phyloP scores from a whole-genome alignment of 768 basidiomycete genomes.

The Tricholoma sp. region DNA sequence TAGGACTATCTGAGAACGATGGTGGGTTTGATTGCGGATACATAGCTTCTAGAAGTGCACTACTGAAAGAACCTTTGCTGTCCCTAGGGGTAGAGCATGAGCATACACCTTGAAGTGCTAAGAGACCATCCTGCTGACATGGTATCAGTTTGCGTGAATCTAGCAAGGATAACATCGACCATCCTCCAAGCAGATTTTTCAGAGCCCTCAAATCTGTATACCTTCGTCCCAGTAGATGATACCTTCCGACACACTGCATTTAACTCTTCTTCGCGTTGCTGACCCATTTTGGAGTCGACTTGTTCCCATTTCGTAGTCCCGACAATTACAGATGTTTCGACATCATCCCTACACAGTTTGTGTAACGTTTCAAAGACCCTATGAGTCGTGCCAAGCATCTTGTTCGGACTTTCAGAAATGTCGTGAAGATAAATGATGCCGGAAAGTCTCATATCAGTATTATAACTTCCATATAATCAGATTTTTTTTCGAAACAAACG shows the following conservation, averaged over 20 bases:
- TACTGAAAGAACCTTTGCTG: too few species aligned
- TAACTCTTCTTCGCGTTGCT: constrained; percentile 1
- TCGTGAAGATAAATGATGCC: constrained; percentile 9
- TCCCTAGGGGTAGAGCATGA: too few species aligned
- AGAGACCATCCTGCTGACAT: too few species aligned
- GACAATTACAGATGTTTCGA: constrained; percentile 1
- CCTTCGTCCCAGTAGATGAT: constrained; percentile 1
- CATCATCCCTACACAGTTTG: constrained; percentile 1
- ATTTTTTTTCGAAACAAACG: neutral
- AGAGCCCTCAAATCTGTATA: neutral
- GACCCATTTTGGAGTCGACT: neutral
- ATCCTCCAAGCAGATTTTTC: constrained; percentile 1
- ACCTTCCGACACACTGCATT: neutral
- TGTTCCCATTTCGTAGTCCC: constrained; percentile 6
- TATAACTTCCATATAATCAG: constrained; percentile 2
- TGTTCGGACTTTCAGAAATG: neutral
- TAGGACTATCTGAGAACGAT: too few species aligned
- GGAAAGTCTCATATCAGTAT: neutral
- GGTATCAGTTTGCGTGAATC: neutral
- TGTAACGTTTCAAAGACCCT: constrained; percentile 1
- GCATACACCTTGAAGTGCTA: too few species aligned
- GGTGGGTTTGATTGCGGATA: too few species aligned
- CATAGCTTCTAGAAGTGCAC: too few species aligned
- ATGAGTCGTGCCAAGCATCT: neutral
- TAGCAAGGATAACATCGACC: neutral